phyloP scores from a whole-genome alignment of 805 yeast species.

The Kurtzmaniella cleridarum region DNA sequence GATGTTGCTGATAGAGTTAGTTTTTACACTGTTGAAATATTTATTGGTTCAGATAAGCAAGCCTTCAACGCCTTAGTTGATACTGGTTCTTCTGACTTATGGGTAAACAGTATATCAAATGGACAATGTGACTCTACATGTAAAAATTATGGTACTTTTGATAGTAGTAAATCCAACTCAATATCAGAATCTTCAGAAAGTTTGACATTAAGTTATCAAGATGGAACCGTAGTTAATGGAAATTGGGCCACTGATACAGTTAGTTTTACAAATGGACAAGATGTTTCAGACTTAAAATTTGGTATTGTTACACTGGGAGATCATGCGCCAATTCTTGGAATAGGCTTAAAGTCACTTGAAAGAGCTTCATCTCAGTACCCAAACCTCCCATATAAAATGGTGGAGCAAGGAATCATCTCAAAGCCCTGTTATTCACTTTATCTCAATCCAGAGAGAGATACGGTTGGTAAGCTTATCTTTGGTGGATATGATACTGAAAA shows the following conservation, averaged over 20 bases:
- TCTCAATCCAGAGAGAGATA: slow-evolving; percentile 8
- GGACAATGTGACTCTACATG: slow-evolving; percentile 8
- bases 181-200: slow-evolving; percentile 3
- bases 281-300: not conserved
- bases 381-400: slow-evolving; percentile 9
- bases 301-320: not conserved
- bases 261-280: slow-evolving; percentile 4
- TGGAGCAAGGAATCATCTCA: slow-evolving; percentile 7
- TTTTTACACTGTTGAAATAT: no score
- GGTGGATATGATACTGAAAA: slow-evolving; percentile 17
- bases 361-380: slow-evolving; percentile 3
- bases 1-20: no score
- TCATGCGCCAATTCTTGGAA: slow-evolving; percentile 13
- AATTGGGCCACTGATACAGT: slow-evolving; percentile 11
- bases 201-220: slow-evolving; percentile 11
- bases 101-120: slow-evolving; percentile 12
- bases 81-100: slow-evolving; percentile 23
- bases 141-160: slow-evolving; percentile 8
- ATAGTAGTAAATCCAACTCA: slow-evolving; percentile 6
- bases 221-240: slow-evolving; percentile 11
- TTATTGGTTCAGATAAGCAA: slow-evolving; percentile 11
- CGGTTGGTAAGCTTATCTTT: slow-evolving; percentile 12
- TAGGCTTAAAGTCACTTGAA: slow-evolving; percentile 12
- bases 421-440: slow-evolving; percentile 11
- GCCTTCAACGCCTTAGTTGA: slow-evolving; percentile 16